phyloP scores from a whole-genome alignment of 139 green algal genomes.

The Tetraselmis chui region DNA sequence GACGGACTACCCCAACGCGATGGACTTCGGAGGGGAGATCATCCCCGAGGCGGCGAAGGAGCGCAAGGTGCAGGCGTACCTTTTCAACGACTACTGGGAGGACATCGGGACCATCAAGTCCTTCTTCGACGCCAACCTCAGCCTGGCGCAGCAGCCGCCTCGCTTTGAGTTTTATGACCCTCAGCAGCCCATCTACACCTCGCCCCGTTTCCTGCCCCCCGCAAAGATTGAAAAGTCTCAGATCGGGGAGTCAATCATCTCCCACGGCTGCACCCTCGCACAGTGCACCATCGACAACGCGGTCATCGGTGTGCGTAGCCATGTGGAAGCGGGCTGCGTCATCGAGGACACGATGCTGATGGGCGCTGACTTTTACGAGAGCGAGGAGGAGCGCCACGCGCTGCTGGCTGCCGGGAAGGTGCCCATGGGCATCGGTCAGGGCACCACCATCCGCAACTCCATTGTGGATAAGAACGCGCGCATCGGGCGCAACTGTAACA shows the following conservation, averaged over 20 bases:
- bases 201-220: background rate
- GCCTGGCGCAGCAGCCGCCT: background rate
- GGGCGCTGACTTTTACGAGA: background rate
- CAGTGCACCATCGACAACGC: background rate
- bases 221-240: background rate
- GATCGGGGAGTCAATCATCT: background rate
- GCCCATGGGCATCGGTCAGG: background rate
- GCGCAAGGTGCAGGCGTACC: background rate
- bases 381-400: background rate
- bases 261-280: background rate
- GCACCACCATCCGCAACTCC: background rate
- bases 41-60: background rate
- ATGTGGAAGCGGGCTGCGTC: conserved; percentile 5
- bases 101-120: background rate
- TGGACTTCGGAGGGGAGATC: background rate
- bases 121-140: background rate
- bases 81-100: background rate
- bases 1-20: background rate
- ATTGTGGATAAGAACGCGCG: background rate
- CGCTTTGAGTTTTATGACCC: conserved; percentile 79
- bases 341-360: background rate
- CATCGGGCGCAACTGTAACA: background rate
- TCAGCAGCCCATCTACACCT: background rate
- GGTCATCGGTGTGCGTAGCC: background rate
- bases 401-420: background rate